These are phyloP conservation scores for Vanrija humicola DNA, from an alignment of 1,284 basidiomycete species.

Conservation along the genomic window DNA sequence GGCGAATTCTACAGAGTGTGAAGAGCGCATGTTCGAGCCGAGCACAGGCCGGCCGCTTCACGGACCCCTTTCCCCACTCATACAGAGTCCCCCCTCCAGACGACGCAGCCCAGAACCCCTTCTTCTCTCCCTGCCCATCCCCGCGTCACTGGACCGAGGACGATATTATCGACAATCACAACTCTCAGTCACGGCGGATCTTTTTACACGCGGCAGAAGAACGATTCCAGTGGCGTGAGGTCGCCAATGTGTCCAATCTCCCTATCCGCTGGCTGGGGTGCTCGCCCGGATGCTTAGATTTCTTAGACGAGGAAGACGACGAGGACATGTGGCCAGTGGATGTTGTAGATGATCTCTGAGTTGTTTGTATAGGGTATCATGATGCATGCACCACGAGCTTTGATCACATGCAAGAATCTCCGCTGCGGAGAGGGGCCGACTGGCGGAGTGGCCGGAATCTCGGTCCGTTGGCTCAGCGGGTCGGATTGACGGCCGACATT, in stretches of 20 bases:
- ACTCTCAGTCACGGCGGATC: constrained; percentile 22
- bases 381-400: too few species aligned
- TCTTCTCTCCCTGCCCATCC: constrained; percentile 41
- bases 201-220: constrained; percentile 45
- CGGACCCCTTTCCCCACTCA: constrained; percentile 30
- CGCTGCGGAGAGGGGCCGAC: too few species aligned
- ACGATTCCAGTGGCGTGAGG: constrained; percentile 42
- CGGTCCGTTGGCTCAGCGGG: too few species aligned
- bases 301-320: constrained; percentile 35
- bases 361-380: too few species aligned
- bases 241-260: constrained; percentile 27
- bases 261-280: constrained; percentile 46
- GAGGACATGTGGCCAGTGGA: constrained; percentile 15
- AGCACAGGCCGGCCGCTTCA: background rate
- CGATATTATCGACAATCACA: background rate
- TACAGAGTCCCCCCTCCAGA: constrained; percentile 26
- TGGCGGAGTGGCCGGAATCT: too few species aligned
- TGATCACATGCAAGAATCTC: too few species aligned
- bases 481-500: too few species aligned
- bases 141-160: constrained; percentile 32
- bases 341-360: too few species aligned
- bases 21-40: constrained; percentile 14
- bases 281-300: constrained; percentile 41
- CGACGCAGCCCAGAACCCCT: constrained; percentile 44
- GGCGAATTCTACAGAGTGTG: constrained; percentile 27